Evolutionary conservation across 192 early-diverging fungal species (phyloP), one percentile per base, ranked within the genome.

Genomic region (Entomortierella lignicola): DNA sequence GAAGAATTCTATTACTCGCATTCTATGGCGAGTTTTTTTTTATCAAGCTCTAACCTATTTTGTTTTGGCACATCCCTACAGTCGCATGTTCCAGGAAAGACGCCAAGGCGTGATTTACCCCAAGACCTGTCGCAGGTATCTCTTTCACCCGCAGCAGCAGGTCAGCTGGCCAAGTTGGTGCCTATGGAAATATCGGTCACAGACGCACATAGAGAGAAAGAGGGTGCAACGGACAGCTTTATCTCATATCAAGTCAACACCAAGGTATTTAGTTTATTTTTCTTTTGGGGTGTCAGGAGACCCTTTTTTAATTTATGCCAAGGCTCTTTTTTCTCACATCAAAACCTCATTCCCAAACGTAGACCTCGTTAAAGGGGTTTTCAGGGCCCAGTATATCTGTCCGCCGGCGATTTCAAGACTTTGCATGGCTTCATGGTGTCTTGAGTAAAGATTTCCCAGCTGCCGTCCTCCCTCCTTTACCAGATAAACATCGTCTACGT

Each of bases 341-440:
- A 2, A 0, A 41, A 37, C n/a, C n/a, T n/a, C n/a, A n/a, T 62
- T 37, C 18, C 6, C 30, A 4, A 5, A 5, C 57, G 58, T 54
- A 95, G 94, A 93, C 93, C 4, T 68, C 75, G 1, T 57, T 93
- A 15, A 82, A 87, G 20, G 79, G 83, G 5, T 94, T 89, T 65
- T 55, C 69, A 6, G 67, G 66, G 21, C 63, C 86, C 4, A 84
- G 87, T 48, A 85, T 89, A 27, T 85, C 89, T 31, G 89, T 98
- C 8, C 88, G 96, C 51, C 89, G 97, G 59, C 88, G 98, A 71
- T 99, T 94, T 83, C 94, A 95, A 72, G 97, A 99, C 77, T 99
- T 99, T 90, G 90, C 90, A 11, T 95, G 91, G 92, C 88, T 99
- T 48, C 87, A 97, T 69, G 84, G 86, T 56, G 87, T 89, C 50